Evolutionary conservation across 257 asterid genomes (phyloP), one percentile per base, ranked within the genome.

Genomic region (Verbena officinalis): DNA sequence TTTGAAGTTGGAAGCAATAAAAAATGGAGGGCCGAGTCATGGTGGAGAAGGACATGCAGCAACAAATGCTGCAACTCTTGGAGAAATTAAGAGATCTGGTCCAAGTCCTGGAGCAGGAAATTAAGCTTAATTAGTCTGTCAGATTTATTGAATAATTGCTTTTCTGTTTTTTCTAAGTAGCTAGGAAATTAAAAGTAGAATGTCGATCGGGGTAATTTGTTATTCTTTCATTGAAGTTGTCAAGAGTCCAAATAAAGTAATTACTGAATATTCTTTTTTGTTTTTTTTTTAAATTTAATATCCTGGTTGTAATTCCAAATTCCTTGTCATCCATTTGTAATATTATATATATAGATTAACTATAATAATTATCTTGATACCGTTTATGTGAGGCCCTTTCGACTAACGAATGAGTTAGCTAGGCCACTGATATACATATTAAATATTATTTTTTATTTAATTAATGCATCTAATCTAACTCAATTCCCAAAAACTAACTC

Each of bases 31-130:
- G 16, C 79, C 77, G 19, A 68, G 84, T 36, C 71, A 59, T 3
- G 71, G 73, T 0, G 81, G 84, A 78, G 76, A 68, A 1, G 81
- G 78, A 1, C 80, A 75, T 48, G 45, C 49, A 27, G 61, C 56
- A 9, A 71, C 64, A n/a, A 43, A 54, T 48, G 59, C 74, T 36
- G 33, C 62, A 9, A 56, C 70, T 9, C 22, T 75, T 1, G 69
- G 55, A 2, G 75, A 64, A 9, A 64, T 72, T 55, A 75, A 68
- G 74, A 75, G 44, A 5, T 68, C 84, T 27, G 77, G 78, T 11
- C 84, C 78, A 0, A 75, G 76, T 55, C 76, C 69, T 8, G 71
- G 78, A 48, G 72, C 1, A 3, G 78, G 75, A 57, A 12, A 70
- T 21, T 42, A 42, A 11, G 15, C 21, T 14, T 5, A 2, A 42